Evolutionary conservation across 2,329 filamentous ascomycete species (phyloP), one percentile per base, ranked within the genome.

Genomic region (Trichocomaceae sp.): DNA sequence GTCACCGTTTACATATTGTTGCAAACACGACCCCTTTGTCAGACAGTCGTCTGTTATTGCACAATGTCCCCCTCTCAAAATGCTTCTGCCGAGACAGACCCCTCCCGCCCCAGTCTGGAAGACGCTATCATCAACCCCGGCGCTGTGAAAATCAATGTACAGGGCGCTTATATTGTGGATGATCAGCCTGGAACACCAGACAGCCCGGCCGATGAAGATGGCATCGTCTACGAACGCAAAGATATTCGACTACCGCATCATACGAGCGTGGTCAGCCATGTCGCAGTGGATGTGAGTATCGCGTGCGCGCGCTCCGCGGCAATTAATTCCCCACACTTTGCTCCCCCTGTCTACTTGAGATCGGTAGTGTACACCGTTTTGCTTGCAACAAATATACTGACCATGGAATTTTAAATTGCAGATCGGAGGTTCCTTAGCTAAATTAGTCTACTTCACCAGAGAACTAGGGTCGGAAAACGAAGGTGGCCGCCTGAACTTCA

Each of bases 161-260:
- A 90, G 70, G 93, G 92, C 66, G 93, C 93, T 39, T 96, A 96
- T 68, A 97, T 99, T 61, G 90, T 96, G 64, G 90, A 96, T 67
- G 86, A 92, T 59, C 86, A 89, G 62, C 47, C 57, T 23, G 78
- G 58, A 70, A 76, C 62, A 71, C 79, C 64, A 70, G 82, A 66
- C 41, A 71, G 66, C 55, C 66, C 68, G 17, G 74, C 78, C 58
- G 76, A 81, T 31, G 75, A 77, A 48, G 79, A 83, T 47, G 78
- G 79, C 22, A 79, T 83, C 55, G 77, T 83, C 60, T 82, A 85
- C 70, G 89, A 95, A 70, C 90, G 88, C 55, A 90, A 89, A 67
- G 93, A 96, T 69, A 99, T 99, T 64, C 82, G 93, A n/a, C 77
- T 99, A 57, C 93, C 93, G 26, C 93, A 97, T 72, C 93, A 99